Conservation (phyloP, 768 basidiomycete species). For the Lactarius indigo region DNA sequence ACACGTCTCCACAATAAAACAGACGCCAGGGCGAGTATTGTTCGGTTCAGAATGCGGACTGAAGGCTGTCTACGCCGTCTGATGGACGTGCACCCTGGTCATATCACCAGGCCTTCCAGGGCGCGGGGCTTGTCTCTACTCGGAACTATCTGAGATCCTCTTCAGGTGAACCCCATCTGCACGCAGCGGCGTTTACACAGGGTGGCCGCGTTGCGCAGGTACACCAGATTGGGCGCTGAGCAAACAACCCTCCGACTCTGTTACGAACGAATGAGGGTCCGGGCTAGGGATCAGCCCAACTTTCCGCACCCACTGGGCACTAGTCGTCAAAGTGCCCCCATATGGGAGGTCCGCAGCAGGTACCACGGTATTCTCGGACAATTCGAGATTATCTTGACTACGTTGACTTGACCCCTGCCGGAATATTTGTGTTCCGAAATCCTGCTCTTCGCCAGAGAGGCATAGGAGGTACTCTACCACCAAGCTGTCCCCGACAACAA, state of each 20-base stretch:
- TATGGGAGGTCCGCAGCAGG: background rate
- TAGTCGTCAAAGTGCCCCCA: background rate
- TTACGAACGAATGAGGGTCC: background rate
- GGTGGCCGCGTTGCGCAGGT: background rate
- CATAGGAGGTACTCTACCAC: background rate
- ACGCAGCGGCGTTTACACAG: background rate
- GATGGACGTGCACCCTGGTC: slow-evolving; percentile 5
- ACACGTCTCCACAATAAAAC: background rate
- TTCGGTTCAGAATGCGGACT: background rate
- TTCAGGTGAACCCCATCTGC: background rate
- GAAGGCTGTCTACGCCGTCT: slow-evolving; percentile 4
- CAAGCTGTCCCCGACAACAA: background rate
- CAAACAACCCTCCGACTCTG: too few relatives aligned
- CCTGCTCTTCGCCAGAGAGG: background rate
- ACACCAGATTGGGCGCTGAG: background rate
- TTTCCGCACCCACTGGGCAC: background rate
- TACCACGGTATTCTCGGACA: background rate
- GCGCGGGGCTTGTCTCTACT: background rate
- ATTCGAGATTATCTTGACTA: background rate
- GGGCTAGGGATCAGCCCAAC: background rate
- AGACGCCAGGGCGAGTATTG: background rate
- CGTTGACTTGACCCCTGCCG: background rate
- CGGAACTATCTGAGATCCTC: background rate
- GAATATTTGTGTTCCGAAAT: background rate
- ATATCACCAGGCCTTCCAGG: background rate